phyloP scores from a whole-genome alignment of 768 basidiomycete genomes.

The Serpula lacrymans region DNA sequence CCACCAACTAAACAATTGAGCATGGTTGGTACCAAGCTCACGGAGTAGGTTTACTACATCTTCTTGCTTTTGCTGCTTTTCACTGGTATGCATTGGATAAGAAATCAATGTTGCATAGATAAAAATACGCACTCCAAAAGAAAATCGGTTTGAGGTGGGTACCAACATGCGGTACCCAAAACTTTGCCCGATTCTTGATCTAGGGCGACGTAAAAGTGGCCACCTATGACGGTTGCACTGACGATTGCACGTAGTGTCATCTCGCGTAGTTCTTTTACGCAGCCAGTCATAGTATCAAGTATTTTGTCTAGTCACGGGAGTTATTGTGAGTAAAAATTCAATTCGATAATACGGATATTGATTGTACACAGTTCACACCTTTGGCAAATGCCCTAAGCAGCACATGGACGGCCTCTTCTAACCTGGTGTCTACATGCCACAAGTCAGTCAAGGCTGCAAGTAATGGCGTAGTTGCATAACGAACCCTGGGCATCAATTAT shows the following conservation, averaged over 20 bases:
- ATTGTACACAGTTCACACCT: neutral
- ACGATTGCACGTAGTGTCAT: neutral
- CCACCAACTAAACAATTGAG: no score
- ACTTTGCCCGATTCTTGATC: neutral
- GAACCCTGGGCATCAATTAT: no score
- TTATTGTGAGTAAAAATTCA: no score
- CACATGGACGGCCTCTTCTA: neutral
- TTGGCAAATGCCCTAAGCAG: neutral
- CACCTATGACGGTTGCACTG: neutral
- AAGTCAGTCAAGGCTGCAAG: no score
- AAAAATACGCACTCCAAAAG: neutral
- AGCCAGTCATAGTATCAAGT: neutral
- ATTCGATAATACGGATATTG: neutral
- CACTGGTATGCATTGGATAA: no score
- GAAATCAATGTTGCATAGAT: no score
- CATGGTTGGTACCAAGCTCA: no score
- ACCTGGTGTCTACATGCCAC: neutral
- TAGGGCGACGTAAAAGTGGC: neutral
- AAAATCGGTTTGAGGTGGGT: neutral
- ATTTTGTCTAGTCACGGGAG: neutral
- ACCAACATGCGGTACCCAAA: neutral
- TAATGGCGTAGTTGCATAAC: no score
- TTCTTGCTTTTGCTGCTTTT: no score
- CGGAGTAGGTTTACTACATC: neutral
- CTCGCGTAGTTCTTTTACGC: neutral